Conservation (phyloP, 2,329 filamentous ascomycete genomes). For the Colletotrichum cordylinicola region DNA sequence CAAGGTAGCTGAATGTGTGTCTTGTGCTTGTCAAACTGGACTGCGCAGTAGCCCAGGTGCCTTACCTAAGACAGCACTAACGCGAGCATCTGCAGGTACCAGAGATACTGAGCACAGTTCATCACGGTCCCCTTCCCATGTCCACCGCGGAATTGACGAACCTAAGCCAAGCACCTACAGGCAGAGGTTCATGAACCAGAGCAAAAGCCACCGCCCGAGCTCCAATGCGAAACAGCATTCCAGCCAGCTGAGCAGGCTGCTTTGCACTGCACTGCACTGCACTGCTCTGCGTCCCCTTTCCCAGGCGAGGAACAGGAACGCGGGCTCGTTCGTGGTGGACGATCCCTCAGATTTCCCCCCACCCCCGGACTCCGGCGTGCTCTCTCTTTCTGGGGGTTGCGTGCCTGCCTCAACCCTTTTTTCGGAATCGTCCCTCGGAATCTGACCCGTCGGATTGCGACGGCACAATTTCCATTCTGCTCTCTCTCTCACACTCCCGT, state of each 20-base stretch:
- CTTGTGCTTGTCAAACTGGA: not conserved
- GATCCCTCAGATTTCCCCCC: not conserved
- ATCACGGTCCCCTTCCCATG: not conserved
- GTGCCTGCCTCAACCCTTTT: not conserved
- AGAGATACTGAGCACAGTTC: not conserved
- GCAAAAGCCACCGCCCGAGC: constrained; percentile 1
- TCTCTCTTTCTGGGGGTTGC: not conserved
- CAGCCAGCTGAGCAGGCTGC: not conserved
- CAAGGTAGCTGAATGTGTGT: not conserved
- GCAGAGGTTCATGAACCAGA: not conserved
- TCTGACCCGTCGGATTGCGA: constrained; percentile 20
- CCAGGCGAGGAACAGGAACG: not conserved
- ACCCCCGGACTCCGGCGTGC: constrained; percentile 20
- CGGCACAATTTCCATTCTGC: constrained; percentile 15
- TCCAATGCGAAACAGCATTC: constrained; percentile 6
- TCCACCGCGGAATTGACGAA: not conserved
- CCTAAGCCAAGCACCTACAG: not conserved
- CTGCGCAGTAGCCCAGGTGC: not conserved
- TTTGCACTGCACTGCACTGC: not conserved
- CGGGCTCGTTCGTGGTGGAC: not conserved
- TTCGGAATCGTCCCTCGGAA: constrained; percentile 13
- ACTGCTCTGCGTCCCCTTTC: not conserved
- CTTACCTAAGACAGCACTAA: not conserved
- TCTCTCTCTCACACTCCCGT: not conserved
- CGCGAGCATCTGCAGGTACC: not conserved